These are phyloP conservation scores for Starmera stellimalicola DNA, from an alignment of 1,139 yeast species.

Conservation along the genomic window DNA sequence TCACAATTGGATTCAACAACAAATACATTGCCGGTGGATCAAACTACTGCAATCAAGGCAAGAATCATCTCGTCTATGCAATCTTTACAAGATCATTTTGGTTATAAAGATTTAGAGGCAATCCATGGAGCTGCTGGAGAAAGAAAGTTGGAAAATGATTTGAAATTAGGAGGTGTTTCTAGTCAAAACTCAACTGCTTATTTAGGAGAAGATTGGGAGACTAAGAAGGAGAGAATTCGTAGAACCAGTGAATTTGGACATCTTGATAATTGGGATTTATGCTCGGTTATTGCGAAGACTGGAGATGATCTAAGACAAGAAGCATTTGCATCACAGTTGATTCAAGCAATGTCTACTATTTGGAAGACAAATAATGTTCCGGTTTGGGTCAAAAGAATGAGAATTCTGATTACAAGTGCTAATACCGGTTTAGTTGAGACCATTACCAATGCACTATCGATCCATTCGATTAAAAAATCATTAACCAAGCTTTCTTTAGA, in stretches of 20 bases:
- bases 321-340: slow-evolving; percentile 93
- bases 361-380: slow-evolving; percentile 64
- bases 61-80: slow-evolving; percentile 87
- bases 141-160: slow-evolving; percentile 81
- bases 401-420: slow-evolving; percentile 82
- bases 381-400: slow-evolving; percentile 91
- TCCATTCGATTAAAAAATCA: slow-evolving; percentile 90
- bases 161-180: slow-evolving; percentile 63
- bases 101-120: slow-evolving; percentile 42
- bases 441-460: slow-evolving; percentile 84
- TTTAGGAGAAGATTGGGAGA: slow-evolving; percentile 87
- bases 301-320: slow-evolving; percentile 95
- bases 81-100: slow-evolving; percentile 66
- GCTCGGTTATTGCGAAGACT: slow-evolving; percentile 91
- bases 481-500: slow-evolving; percentile 64
- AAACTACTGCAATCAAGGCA: slow-evolving; percentile 61
- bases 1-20: slow-evolving; percentile 74
- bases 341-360: slow-evolving; percentile 72
- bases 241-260: slow-evolving; percentile 76
- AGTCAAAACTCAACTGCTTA: slow-evolving; percentile 34
- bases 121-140: slow-evolving; percentile 78
- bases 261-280: slow-evolving; percentile 83
- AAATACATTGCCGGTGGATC: slow-evolving; percentile 58
- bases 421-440: slow-evolving; percentile 91
- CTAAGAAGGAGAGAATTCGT: slow-evolving; percentile 72